Conservation (phyloP, 345 rosid species). For the Erysimum cheiranthoides region DNA sequence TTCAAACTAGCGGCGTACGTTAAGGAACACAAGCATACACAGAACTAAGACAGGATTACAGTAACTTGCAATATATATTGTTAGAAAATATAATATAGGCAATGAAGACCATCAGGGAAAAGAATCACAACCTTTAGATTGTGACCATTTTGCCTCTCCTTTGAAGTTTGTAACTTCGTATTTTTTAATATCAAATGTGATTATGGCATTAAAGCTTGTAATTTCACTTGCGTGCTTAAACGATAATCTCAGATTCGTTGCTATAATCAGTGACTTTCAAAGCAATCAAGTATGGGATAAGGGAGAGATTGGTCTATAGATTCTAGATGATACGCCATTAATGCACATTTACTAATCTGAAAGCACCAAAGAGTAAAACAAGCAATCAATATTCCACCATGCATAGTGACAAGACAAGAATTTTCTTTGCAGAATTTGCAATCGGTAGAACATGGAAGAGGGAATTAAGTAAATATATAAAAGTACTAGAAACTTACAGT, state of each 20-base stretch:
- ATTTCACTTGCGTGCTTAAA: constrained; percentile 19
- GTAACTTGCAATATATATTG: constrained; percentile 6
- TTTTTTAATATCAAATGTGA: constrained; percentile 13
- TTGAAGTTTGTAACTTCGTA: constrained; percentile 16
- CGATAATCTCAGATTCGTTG: constrained; percentile 20
- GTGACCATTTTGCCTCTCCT: background rate
- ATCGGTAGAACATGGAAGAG: background rate
- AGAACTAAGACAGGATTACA: constrained; percentile 17
- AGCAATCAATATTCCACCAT: background rate
- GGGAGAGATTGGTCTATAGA: background rate
- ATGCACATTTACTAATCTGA: constrained; percentile 14
- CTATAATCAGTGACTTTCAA: constrained; percentile 32
- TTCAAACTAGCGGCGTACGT: constrained; percentile 40
- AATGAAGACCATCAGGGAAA: constrained; percentile 7
- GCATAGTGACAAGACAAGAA: background rate
- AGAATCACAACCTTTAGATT: background rate
- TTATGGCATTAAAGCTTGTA: constrained; percentile 15
- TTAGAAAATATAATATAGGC: constrained; percentile 10
- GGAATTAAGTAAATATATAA: background rate
- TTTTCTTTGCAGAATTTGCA: background rate
- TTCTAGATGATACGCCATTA: constrained; percentile 36
- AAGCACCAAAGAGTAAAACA: constrained; percentile 4
- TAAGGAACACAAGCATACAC: constrained; percentile 29
- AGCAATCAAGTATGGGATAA: constrained; percentile 28
- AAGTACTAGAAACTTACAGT: constrained; percentile 59